Evolutionary conservation across 345 rosid genomes (phyloP), one percentile per base, ranked within the genome.

Genomic region (Pugionium cornutum): DNA sequence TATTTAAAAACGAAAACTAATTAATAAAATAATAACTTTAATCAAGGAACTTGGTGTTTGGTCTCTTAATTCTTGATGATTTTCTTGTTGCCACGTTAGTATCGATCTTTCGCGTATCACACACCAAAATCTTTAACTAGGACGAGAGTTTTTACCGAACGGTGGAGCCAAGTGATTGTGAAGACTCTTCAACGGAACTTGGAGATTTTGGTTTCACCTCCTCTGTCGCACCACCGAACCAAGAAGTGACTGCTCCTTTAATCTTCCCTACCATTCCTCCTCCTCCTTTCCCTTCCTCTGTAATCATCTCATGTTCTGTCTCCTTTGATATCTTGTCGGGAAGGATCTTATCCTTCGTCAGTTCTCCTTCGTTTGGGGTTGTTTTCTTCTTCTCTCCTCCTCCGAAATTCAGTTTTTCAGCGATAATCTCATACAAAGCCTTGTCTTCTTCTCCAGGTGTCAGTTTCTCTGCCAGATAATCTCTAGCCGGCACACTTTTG

Each of bases 401-500:
- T 56, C 40, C 68, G 42, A 37, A 68, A 7, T 66, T 58, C 58
- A 83, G 68, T 27, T 80, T 72, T 67, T 76, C 86, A 0, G 84
- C 53, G 4, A 83, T 79, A 43, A 83, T 60, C 35, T 85, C 85
- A 5, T 88, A 75, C 34, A 84, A 71, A 0, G 89, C 90, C 63
- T 45, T 80, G 60, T 89, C 89, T 68, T 83, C 98, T 42, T 89
- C 95, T 4, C 83, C 81, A 2, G 90, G 83, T 82, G 35, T 83
- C 61, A 83, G 37, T 53, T 86, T 89, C 75, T 85, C 96, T 6
- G 71, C 69, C 1, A 78, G n/a, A 53, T 78, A 77, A n/a, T 71
- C 75, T 76, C 35, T 88, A 66, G 72, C 53, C 0, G 86, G 53
- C 28, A 68, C 76, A 42, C 66, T 76, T 64, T 74, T 77, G 4